phyloP scores from a whole-genome alignment of 305 asterid species.

The Fraxinus sp. region DNA sequence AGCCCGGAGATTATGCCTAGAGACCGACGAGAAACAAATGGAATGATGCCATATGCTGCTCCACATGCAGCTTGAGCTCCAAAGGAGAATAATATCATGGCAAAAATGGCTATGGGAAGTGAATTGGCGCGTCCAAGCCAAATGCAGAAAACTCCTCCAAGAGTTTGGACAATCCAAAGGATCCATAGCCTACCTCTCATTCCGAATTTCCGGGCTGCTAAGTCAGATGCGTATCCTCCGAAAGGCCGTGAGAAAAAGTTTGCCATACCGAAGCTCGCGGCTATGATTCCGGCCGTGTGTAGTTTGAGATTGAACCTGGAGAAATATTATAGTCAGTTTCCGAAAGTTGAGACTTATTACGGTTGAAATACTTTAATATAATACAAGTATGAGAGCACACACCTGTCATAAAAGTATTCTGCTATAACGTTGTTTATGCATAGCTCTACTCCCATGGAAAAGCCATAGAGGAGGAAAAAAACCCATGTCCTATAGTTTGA shows the following conservation, averaged over 20 bases:
- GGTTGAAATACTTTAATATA: background rate
- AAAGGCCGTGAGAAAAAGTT: constrained; percentile 38
- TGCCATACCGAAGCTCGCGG: constrained; percentile 42
- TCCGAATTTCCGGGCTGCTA: constrained; percentile 32
- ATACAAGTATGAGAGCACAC: background rate
- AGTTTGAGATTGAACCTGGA: constrained; percentile 36
- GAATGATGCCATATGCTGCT: constrained; percentile 39
- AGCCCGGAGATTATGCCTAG: constrained; percentile 36
- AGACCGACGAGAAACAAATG: constrained; percentile 39
- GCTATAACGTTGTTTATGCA: constrained; percentile 38
- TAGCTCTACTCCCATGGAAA: constrained; percentile 43
- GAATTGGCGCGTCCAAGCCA: constrained; percentile 36
- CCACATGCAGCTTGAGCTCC: constrained; percentile 43
- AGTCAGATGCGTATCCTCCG: constrained; percentile 37
- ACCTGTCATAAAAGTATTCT: constrained; percentile 38
- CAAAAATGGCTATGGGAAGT: constrained; percentile 25
- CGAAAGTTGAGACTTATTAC: background rate
- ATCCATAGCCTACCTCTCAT: constrained; percentile 46
- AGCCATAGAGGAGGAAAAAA: constrained; percentile 40
- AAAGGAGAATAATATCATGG: constrained; percentile 38
- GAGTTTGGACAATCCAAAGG: constrained; percentile 36
- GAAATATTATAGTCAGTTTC: background rate
- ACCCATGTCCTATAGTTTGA: constrained; percentile 51
- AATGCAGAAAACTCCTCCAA: constrained; percentile 39
- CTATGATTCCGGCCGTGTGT: constrained; percentile 41